Conservation (phyloP, 2,329 filamentous ascomycete genomes). For the Microdochium paspali region DNA sequence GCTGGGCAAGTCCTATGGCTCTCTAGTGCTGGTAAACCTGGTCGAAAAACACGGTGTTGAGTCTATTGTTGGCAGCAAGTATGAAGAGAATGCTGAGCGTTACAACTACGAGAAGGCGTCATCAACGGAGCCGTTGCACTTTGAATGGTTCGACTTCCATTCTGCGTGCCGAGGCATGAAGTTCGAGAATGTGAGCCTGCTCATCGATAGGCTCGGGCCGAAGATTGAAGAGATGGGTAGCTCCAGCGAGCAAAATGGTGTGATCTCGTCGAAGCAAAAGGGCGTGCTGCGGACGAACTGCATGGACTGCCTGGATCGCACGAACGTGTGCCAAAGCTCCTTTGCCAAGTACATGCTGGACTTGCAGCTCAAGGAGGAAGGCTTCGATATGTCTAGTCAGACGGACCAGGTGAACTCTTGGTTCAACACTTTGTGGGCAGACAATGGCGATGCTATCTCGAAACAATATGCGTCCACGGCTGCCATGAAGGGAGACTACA, state of each 20-base stretch:
- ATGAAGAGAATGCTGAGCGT: slow-evolving; percentile 55
- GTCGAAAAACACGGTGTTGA: slow-evolving; percentile 86
- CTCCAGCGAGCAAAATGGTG: slow-evolving; percentile 46
- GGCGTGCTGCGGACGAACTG: slow-evolving; percentile 91
- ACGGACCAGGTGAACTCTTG: slow-evolving; percentile 72
- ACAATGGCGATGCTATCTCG: slow-evolving; percentile 93
- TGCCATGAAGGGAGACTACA: slow-evolving; percentile 94
- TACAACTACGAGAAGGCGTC: slow-evolving; percentile 56
- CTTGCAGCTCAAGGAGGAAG: slow-evolving; percentile 64
- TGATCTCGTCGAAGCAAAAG: slow-evolving; percentile 42
- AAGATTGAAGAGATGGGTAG: slow-evolving; percentile 65
- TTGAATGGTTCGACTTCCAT: slow-evolving; percentile 98
- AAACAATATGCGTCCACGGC: slow-evolving; percentile 94
- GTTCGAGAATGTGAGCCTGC: slow-evolving; percentile 83
- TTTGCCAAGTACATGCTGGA: slow-evolving; percentile 79
- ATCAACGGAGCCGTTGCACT: slow-evolving; percentile 40
- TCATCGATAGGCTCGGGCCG: slow-evolving; percentile 61
- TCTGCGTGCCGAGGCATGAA: slow-evolving; percentile 90
- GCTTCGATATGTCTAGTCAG: slow-evolving; percentile 66
- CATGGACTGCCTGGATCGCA: slow-evolving; percentile 96
- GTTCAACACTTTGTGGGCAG: slow-evolving; percentile 96
- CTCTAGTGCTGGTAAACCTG: slow-evolving; percentile 70
- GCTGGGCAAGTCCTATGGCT: slow-evolving; percentile 61
- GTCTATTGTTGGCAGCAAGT: slow-evolving; percentile 67
- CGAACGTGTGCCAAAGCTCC: slow-evolving; percentile 91